phyloP scores from a whole-genome alignment of 345 rosid genomes.

The Melastoma malabathricum region DNA sequence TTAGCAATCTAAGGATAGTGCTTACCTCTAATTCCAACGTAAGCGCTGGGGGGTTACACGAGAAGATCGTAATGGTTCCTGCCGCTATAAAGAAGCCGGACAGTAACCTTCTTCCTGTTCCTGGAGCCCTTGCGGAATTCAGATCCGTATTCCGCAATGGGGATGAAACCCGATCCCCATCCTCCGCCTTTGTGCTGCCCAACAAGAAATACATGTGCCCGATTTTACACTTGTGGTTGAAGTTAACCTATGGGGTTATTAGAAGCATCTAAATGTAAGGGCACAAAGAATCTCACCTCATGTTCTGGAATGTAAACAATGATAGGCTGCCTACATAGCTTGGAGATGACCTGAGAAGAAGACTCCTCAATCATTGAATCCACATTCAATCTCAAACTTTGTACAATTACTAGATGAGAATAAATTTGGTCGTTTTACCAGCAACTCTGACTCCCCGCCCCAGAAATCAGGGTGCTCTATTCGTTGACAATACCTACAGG shows the following conservation, averaged over 20 bases:
- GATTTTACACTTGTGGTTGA: too few relatives aligned
- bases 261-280: neutral
- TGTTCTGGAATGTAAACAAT: constrained; percentile 71
- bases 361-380: neutral
- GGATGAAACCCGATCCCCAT: constrained; percentile 60
- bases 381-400: too few relatives aligned
- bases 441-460: constrained; percentile 94
- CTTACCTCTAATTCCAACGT: too few relatives aligned
- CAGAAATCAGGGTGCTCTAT: constrained; percentile 63
- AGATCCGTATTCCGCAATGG: constrained; percentile 65
- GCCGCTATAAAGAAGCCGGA: constrained; percentile 79
- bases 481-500: constrained; percentile 61
- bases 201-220: neutral
- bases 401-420: neutral
- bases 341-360: constrained; percentile 58
- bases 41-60: constrained; percentile 10
- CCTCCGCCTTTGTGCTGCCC: constrained; percentile 50
- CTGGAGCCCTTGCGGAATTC: constrained; percentile 46
- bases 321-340: constrained; percentile 61
- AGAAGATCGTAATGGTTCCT: constrained; percentile 79
- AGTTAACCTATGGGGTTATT: neutral
- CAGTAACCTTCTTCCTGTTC: constrained; percentile 35
- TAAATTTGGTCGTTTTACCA: constrained; percentile 34
- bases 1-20: too few relatives aligned
- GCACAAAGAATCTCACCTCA: constrained; percentile 36